phyloP scores from a whole-genome alignment of 2,329 filamentous ascomycete genomes.

The Gnomoniopsis smithogilvyi region DNA sequence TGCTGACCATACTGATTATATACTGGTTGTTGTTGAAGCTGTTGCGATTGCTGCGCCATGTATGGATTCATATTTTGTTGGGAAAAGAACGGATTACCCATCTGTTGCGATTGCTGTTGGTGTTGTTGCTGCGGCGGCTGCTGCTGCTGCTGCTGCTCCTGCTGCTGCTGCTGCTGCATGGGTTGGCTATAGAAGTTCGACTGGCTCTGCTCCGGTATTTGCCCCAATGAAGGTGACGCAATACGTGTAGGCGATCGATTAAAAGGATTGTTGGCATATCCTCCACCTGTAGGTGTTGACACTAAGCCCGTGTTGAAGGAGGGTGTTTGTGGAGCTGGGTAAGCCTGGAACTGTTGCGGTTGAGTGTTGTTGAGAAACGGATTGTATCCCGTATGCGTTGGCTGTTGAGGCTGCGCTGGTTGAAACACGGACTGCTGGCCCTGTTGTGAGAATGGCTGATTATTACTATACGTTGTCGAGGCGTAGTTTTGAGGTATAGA shows the following conservation, averaged over 20 bases:
- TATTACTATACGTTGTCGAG: slow-evolving; percentile 37
- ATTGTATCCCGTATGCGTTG: slow-evolving; percentile 44
- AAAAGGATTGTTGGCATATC: slow-evolving; percentile 45
- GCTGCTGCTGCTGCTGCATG: slow-evolving; percentile 19
- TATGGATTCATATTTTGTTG: slow-evolving; percentile 22
- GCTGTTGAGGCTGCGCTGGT: slow-evolving; percentile 31
- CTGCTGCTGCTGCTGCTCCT: slow-evolving; percentile 27
- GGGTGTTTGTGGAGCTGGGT: slow-evolving; percentile 32
- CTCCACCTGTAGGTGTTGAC: slow-evolving; percentile 22
- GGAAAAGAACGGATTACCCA: slow-evolving; percentile 17
- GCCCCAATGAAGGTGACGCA: slow-evolving; percentile 45
- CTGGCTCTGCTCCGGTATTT: slow-evolving; percentile 52
- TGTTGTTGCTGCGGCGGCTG: slow-evolving; percentile 19
- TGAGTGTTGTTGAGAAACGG: slow-evolving; percentile 45
- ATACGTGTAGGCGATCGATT: slow-evolving; percentile 47
- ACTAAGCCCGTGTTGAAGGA: slow-evolving; percentile 34
- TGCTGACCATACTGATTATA: slow-evolving; percentile 29
- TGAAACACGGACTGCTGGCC: slow-evolving; percentile 18
- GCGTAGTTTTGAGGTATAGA: slow-evolving; percentile 38
- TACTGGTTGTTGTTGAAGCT: slow-evolving; percentile 22
- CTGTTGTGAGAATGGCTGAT: slow-evolving; percentile 37
- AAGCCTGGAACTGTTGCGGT: slow-evolving; percentile 27
- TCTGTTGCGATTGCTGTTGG: slow-evolving; percentile 22
- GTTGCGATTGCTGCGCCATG: slow-evolving; percentile 13
- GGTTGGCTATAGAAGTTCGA: slow-evolving; percentile 35